Percentiles rank a stretch among this genome's conserved stretches.
Conservation (phyloP, 352 stramenopile genomes). For the Phytophthora sansomeana region DNA sequence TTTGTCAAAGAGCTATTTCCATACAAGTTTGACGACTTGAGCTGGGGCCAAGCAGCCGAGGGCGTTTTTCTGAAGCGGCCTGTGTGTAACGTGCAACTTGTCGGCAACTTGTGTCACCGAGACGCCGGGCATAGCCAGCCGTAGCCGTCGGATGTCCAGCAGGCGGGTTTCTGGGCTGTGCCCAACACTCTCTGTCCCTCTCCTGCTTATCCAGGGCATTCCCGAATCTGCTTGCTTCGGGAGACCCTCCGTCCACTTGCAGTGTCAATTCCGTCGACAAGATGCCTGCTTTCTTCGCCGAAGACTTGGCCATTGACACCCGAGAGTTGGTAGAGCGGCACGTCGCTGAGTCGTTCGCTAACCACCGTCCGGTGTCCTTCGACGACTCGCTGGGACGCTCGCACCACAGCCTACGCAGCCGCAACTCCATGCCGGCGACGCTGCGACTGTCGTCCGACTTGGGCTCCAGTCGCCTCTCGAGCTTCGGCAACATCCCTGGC, state of each 20-base stretch:
- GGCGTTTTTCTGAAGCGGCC: slow-evolving; percentile 21
- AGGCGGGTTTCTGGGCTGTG: no score
- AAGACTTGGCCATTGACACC: slow-evolving; percentile 18
- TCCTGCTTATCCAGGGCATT: slow-evolving; percentile 33
- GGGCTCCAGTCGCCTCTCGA: slow-evolving; percentile 19
- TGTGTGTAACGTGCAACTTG: slow-evolving; percentile 30
- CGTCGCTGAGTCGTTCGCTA: slow-evolving; percentile 21
- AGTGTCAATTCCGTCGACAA: neutral
- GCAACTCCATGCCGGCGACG: slow-evolving; percentile 22
- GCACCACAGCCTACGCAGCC: slow-evolving; percentile 2
- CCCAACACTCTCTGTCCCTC: slow-evolving; percentile 32
- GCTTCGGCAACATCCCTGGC: slow-evolving; percentile 32
- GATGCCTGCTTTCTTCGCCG: slow-evolving; percentile 15
- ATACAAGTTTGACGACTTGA: neutral
- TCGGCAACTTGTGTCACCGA: slow-evolving; percentile 32
- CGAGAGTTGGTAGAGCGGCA: slow-evolving; percentile 31
- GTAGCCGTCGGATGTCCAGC: neutral
- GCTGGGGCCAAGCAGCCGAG: neutral
- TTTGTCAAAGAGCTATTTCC: neutral
- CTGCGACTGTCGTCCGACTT: slow-evolving; percentile 24
- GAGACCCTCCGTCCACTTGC: neutral
- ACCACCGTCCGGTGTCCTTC: slow-evolving; percentile 20
- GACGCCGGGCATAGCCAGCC: slow-evolving; percentile 18
- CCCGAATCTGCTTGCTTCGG: slow-evolving; percentile 19
- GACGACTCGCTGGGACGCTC: slow-evolving; percentile 24